Base-by-base conservation (phyloP, 148 eudicot genomes). In the Silene uniflora region DNA sequence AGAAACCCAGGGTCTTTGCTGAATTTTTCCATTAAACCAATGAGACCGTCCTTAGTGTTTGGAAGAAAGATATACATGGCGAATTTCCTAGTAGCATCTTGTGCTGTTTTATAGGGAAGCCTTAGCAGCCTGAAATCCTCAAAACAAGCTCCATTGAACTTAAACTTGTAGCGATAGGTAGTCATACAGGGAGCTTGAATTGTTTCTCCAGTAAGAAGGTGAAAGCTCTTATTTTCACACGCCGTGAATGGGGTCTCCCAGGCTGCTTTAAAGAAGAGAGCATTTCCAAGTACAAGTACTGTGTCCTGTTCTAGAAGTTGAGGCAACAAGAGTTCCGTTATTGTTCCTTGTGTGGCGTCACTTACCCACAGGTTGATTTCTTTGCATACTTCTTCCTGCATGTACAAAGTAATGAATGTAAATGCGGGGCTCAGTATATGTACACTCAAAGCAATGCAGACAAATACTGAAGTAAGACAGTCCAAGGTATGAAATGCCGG, bases 21-120 rank as follows among this genome's bases (percentile, higher is more conserved):
- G 21, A 78, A 73, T 56, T 3, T 66, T 59, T 65, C 47, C 72
- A 78, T 56, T 14, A 73, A 44, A 58, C 35, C 44, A 19, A 39
- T 46, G 1, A 78, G 76, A 39, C 81, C 81, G 21, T 73, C 22
- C 9, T 22, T 0, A 0, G 66, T 56, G 58, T 66, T 32, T 9
- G 81, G 81, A 46, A 78, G 81, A 58, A 73, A 56, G 67, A 73
- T 42, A 58, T 78, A 78, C 76, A 78, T 78, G 11, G 72, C 72
- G 7, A 78, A 73, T 44, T 58, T 7, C 44, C 73, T 56, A 29
- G 46, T 39, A 49, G 59, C 12, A 47, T 77, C 79, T 65, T 19
- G 60, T 6, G 73, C 19, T 56, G 44, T 52, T 58, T 55, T 67
- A 24, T 72, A 78, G 2, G 81, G 76, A 27, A 78, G 6, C 54